These are phyloP conservation scores for Fusarium nisikadoi DNA, from an alignment of 2,329 filamentous ascomycete species.

Conservation along the genomic window DNA sequence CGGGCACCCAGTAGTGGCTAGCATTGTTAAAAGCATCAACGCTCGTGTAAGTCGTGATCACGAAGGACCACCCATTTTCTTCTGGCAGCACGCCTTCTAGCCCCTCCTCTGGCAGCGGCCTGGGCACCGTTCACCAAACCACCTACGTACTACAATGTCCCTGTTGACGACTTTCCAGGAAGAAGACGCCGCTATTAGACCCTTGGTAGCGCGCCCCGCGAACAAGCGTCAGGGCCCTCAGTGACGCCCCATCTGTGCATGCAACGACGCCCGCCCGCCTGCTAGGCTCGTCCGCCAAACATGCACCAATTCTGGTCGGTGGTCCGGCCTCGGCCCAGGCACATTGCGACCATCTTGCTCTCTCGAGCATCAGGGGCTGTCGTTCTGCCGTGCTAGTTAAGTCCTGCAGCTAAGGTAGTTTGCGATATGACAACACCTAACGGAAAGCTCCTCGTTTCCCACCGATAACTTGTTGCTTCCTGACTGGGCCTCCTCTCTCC, in stretches of 20 bases:
- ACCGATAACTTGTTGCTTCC: conserved; percentile 44
- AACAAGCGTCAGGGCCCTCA: conserved; percentile 35
- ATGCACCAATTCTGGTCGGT: conserved; percentile 29
- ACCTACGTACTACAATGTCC: conserved; percentile 19
- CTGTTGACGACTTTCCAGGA: conserved; percentile 20
- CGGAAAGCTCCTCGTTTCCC: conserved; percentile 35
- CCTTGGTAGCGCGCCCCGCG: conserved; percentile 37
- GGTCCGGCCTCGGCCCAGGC: conserved; percentile 43
- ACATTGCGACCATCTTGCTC: conserved; percentile 36
- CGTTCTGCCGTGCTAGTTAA: conserved; percentile 12
- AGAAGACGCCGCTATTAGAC: conserved; percentile 20
- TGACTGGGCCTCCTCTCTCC: conserved; percentile 40
- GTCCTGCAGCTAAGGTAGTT: conserved; percentile 36
- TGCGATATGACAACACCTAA: conserved; percentile 39
- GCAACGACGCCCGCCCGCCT: conserved; percentile 41
- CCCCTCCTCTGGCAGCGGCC: conserved; percentile 29
- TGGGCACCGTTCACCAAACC: conserved; percentile 8
- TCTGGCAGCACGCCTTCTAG: conserved; percentile 10
- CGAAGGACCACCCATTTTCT: not conserved
- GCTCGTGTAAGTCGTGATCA: not conserved
- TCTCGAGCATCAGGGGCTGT: conserved; percentile 21
- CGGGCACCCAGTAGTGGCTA: conserved; percentile 36
- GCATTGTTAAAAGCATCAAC: conserved; percentile 8
- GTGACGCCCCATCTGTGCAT: conserved; percentile 44
- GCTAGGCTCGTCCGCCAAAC: conserved; percentile 33